Conservation (phyloP, 306 rosid species). For the Rosa rugosa region DNA sequence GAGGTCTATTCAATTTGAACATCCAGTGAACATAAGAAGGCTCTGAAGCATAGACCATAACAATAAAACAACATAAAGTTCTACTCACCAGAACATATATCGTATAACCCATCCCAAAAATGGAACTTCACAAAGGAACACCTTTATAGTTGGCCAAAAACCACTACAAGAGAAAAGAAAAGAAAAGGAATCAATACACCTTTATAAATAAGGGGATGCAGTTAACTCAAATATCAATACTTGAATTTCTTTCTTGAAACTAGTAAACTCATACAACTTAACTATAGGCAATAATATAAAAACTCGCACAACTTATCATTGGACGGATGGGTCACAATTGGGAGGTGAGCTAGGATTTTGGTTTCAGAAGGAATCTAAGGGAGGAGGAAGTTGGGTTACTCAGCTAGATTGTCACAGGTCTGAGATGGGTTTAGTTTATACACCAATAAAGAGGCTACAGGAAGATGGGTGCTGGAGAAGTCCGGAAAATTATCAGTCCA, state of each 20-base stretch:
- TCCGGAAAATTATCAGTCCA: not conserved
- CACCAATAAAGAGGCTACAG: not conserved
- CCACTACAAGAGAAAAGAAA: conserved; percentile 54
- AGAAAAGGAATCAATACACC: not conserved
- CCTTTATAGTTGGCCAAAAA: conserved; percentile 80
- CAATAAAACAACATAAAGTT: conserved; percentile 7
- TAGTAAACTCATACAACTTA: not conserved
- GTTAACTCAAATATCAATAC: not conserved
- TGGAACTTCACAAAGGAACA: conserved; percentile 74
- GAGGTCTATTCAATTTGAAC: not conserved
- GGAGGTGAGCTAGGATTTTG: not conserved
- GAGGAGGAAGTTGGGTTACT: not conserved
- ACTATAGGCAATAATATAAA: not conserved
- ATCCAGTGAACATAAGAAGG: not conserved
- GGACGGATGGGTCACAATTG: not conserved
- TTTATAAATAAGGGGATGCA: not conserved
- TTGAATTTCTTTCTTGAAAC: not conserved
- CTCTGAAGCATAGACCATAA: conserved; percentile 11
- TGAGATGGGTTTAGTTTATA: not conserved
- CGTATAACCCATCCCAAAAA: conserved; percentile 79
- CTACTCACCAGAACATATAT: conserved; percentile 70
- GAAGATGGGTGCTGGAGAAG: not conserved
- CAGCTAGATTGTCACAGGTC: not conserved
- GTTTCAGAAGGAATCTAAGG: not conserved
- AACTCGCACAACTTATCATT: not conserved